Evolutionary conservation across 257 asterid species (phyloP).

Genomic region (Nicotiana obtusifolia): DNA sequence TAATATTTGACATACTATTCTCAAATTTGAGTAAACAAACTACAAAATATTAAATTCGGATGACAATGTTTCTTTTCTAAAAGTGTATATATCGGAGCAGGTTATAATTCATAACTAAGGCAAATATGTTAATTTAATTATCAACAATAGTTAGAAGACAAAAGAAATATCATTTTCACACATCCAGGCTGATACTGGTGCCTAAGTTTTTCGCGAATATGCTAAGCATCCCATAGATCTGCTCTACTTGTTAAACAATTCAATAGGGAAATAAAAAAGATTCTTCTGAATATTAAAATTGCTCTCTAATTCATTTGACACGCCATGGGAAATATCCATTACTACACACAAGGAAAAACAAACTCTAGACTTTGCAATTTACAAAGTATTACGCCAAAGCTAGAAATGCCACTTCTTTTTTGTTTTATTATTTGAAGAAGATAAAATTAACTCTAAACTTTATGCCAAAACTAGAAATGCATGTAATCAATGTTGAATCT

Average conservation of each 20-base stretch:
- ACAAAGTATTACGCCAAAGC: neutral
- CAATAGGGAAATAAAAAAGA: neutral
- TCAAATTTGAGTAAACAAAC: no score
- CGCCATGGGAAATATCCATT: neutral
- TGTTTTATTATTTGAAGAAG: neutral
- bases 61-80: neutral
- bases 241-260: no score
- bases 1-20: no score
- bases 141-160: neutral
- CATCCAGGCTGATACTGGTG: neutral
- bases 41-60: no score
- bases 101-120: neutral
- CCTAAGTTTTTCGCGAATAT: no score
- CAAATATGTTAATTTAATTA: no score
- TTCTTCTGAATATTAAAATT: no score
- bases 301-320: no score
- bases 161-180: neutral
- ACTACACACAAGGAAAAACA: neutral
- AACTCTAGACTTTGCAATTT: neutral
- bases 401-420: neutral
- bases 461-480: neutral
- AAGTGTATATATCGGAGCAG: neutral
- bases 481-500: neutral
- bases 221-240: no score
- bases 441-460: neutral